Evolutionary conservation across 768 basidiomycete genomes (phyloP).

Genomic region (Serendipita sp.): DNA sequence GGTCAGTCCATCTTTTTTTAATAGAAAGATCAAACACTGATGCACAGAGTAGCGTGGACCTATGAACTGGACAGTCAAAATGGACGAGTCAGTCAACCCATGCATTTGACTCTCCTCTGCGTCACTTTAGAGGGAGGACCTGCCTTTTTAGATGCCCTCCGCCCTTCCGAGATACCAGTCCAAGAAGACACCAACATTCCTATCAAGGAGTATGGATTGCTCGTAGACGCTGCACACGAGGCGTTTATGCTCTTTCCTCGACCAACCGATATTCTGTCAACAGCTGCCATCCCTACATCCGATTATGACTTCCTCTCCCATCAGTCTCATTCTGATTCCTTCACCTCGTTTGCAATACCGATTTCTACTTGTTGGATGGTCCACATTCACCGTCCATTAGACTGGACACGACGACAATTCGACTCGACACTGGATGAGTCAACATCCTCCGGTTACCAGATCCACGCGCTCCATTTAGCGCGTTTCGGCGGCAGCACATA

Average conservation of each 20-base stretch:
- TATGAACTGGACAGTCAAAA: background rate
- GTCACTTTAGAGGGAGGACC: background rate
- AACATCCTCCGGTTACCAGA: background rate
- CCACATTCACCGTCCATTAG: background rate
- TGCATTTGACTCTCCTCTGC: background rate
- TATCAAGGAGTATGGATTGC: background rate
- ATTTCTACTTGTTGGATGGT: background rate
- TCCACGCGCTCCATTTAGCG: conserved; percentile 1
- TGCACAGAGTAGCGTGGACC: background rate
- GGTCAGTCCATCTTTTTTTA: background rate
- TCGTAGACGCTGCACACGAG: background rate
- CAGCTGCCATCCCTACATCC: background rate
- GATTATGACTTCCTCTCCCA: background rate
- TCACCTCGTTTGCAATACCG: background rate
- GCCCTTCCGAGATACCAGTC: background rate
- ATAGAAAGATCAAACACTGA: background rate
- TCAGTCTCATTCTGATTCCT: background rate
- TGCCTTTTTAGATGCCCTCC: background rate
- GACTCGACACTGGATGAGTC: background rate
- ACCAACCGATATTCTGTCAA: background rate
- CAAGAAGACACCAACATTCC: background rate
- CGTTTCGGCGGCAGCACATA: background rate
- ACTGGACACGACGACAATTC: background rate
- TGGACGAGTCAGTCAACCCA: background rate
- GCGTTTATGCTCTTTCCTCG: conserved; percentile 1